A percentile compares a stretch with the other conserved stretches of the same genome.
Evolutionary conservation across 2,329 filamentous ascomycete species (phyloP).

Genomic region (Huntiella abstrusa): DNA sequence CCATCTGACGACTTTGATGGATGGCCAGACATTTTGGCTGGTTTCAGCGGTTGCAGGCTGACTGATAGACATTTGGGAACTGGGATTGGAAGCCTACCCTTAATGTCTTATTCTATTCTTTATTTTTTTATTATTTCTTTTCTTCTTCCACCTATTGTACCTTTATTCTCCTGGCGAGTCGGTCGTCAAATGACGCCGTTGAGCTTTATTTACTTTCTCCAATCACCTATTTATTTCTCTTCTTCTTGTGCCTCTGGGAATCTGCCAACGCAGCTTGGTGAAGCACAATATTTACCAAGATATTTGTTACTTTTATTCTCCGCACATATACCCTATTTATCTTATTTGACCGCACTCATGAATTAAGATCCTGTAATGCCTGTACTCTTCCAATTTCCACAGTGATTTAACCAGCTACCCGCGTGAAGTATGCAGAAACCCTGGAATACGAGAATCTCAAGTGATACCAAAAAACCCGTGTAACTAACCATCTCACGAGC

Average conservation of each 20-base stretch:
- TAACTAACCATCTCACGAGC: background rate
- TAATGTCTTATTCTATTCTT: background rate
- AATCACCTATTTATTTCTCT: background rate
- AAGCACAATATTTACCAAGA: no score
- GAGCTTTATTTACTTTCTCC: no score
- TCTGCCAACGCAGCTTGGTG: no score
- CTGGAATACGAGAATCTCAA: background rate
- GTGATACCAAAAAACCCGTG: background rate
- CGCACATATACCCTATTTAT: no score
- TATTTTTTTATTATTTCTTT: constrained; percentile 3
- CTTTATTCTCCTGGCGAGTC: background rate
- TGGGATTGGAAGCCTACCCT: background rate
- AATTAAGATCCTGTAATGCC: no score
- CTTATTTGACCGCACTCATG: no score
- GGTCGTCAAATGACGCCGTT: no score
- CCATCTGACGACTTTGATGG: no score
- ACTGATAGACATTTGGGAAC: background rate
- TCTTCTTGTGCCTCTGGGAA: background rate
- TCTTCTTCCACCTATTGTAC: background rate
- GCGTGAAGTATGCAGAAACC: background rate
- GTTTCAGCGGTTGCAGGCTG: background rate
- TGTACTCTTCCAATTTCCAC: no score
- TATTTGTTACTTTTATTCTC: no score
- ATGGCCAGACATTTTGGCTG: no score
- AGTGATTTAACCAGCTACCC: no score